Evolutionary conservation across 805 yeast genomes (phyloP), one percentile per base, ranked within the genome.

Genomic region (Millerozyma miso): DNA sequence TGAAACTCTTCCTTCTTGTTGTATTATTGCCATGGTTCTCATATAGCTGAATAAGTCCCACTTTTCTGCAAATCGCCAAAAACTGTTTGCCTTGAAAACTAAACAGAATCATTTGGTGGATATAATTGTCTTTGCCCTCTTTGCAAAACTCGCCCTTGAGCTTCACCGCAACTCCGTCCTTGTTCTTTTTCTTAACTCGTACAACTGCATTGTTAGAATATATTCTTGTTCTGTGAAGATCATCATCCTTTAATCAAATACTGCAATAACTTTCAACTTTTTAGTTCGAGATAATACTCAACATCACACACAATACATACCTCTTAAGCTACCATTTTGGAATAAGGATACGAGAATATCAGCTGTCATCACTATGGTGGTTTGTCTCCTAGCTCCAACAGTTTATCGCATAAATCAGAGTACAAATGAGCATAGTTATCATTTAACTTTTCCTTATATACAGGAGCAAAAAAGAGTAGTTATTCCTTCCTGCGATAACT

Each of bases 31-130:
- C 26, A 20, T 17, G 26, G 29, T 34, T 38, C 39, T 61, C 62
- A 39, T 55, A 64, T 23, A 65, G 46, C 43, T 63, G 69, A 26
- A 65, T 54, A 17, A 60, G 42, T 2, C 67, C 67, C n/a, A 49
- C 43, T 26, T 48, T 48, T 31, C 65, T 42, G 32, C 58, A 63
- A 1, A 62, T 36, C 7, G 52, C 61, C 38, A 63, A 38, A 41
- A 54, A 62, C 19, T 39, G 40, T 39, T 52, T 54, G 37, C 40
- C 47, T 37, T 52, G 53, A 38, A 56, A 50, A 29, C 41, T 31
- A 41, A 61, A 58, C 34, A 44, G 41, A 32, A 53, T 40, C 34
- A 58, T 46, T 40, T 57, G 52, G 37, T 54, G 60, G 12, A 59
- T 52, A 38, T 53, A 54, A 40, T 54, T 49, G 10, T 39, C 40